Base-by-base conservation (phyloP, 1,284 basidiomycete genomes). In the Malassezia brasiliensis region DNA sequence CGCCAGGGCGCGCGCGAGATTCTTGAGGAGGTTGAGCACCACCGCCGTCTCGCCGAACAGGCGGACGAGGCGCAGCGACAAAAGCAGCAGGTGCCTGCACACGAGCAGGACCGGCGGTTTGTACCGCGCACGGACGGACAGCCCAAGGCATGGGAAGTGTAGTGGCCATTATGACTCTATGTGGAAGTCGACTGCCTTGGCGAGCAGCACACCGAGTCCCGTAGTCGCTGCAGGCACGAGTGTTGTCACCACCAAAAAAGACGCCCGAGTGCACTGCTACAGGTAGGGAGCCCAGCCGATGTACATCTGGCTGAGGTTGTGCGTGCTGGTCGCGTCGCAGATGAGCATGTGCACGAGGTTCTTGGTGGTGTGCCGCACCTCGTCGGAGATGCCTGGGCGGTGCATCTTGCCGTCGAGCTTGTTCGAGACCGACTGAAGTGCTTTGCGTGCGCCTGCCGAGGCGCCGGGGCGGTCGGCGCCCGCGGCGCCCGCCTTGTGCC, bases 161-260 rank as follows among this genome's bases (percentile, higher is more conserved):
- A 47, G 20, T 44, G 6, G 12, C 12, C 12, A 47, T 35, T 36
- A 47, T 12, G 17, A 6, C 17, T 19, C 30, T 47, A 47, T 7
- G 25, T 42, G 32, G 44, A 69, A 69, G 45, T 65, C 63, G 11
- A 51, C 46, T 11, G 69, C 63, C 52, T 76, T 72, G 22, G 71
- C 56, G 9, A 76, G 53, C 0, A 76, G 68, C 4, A 76, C 62
- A 15, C 56, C 75, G 15, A 69, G 63, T 14, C 74, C 72, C 10
- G 68, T 67, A 0, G 60, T 68, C 0, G 64, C 62, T 20, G 69
- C 52, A 1, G 74, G 64, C 1, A 71, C 56, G 31, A 76, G 60
- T 15, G 69, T 64, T 20, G 84, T 74, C 93, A 94, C 80, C 86
- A 83, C 52, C 75, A 1, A 85, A 82, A 76, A 96, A 96, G 45